Percentiles rank a stretch among this genome's conserved stretches.
Evolutionary conservation across 371 early-diverging fungal genomes (phyloP).

Genomic region (Mitosporidium daphniae): DNA sequence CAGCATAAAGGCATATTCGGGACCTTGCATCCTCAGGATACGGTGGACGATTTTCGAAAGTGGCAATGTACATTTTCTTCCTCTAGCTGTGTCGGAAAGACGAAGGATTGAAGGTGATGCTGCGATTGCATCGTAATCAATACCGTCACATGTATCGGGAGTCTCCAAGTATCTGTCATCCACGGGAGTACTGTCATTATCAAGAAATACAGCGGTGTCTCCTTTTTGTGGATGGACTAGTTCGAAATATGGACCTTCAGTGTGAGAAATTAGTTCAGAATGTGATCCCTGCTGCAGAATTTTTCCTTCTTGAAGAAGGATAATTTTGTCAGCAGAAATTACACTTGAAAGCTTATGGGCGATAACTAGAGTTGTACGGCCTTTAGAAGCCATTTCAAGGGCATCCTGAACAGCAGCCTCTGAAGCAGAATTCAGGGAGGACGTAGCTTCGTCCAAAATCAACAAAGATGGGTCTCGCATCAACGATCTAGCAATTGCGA

Average conservation of each 20-base stretch:
- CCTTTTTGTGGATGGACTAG: no score
- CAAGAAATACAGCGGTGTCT: no score
- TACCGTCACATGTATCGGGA: no score
- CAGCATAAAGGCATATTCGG: neutral
- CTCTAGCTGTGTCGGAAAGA: no score
- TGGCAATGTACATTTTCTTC: no score
- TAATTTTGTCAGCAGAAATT: conserved; percentile 37
- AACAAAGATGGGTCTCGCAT: conserved; percentile 39
- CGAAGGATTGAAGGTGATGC: no score
- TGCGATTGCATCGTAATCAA: no score
- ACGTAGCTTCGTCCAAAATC: conserved; percentile 78
- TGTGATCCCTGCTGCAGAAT: conserved; percentile 3
- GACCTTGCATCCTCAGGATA: neutral
- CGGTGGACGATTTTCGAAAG: no score
- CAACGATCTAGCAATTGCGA: conserved; percentile 40
- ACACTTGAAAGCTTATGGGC: conserved; percentile 39
- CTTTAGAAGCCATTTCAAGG: conserved; percentile 24
- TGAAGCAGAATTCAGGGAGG: conserved; percentile 41
- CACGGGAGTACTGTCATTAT: no score
- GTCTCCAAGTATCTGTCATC: no score
- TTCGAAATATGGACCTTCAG: no score
- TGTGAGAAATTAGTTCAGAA: no score
- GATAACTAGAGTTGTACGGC: conserved; percentile 34
- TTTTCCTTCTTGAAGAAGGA: conserved; percentile 5
- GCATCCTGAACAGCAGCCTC: conserved; percentile 41